Evolutionary conservation across 2,329 filamentous ascomycete species (phyloP), one percentile per base, ranked within the genome.

Genomic region (Tolypocladium paradoxum): DNA sequence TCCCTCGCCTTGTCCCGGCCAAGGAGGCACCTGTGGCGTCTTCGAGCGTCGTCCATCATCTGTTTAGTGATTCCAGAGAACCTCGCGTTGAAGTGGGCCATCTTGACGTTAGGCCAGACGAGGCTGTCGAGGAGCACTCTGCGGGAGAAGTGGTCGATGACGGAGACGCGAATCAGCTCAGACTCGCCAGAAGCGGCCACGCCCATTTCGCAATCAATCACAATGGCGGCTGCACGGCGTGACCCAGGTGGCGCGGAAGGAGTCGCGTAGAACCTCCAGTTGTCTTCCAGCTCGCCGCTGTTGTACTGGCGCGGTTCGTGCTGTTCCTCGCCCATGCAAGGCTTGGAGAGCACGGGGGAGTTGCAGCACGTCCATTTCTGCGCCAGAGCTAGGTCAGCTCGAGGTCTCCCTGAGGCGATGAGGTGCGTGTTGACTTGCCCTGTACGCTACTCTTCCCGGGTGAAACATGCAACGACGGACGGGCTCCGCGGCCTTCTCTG

Each of bases 121-220:
- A 82, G 67, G 6, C 64, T 69, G 60, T 82, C 74, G 33, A 82
- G 61, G 1, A 82, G 70, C 12, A 75, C 59, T 16, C 70, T 60
- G 3, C 71, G 68, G 0, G 73, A 71, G 59, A 79, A 78, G 58
- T 76, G 78, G 60, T 81, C 78, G 29, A 82, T 60, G 2, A 73
- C 60, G 0, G 73, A 75, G 1, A 82, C 43, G 4, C 77, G 76
- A 54, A 82, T 78, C 8, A 82, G 64, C 55, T 81, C 77, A 0
- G 65, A 62, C 11, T 81, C 75, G 7, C 73, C 71, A 6, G 64
- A 64, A 9, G 59, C 57, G 2, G 73, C 65, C 0, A 67, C 70
- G 18, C 78, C 77, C 76, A 81, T 81, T 57, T 82, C 78, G 56
- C 78, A 81, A 55, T 81, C 77, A 4, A 82, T 64, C 0, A 72